Evolutionary conservation across 140 eudicot genomes (phyloP).

Genomic region (Anethum foeniculum): DNA sequence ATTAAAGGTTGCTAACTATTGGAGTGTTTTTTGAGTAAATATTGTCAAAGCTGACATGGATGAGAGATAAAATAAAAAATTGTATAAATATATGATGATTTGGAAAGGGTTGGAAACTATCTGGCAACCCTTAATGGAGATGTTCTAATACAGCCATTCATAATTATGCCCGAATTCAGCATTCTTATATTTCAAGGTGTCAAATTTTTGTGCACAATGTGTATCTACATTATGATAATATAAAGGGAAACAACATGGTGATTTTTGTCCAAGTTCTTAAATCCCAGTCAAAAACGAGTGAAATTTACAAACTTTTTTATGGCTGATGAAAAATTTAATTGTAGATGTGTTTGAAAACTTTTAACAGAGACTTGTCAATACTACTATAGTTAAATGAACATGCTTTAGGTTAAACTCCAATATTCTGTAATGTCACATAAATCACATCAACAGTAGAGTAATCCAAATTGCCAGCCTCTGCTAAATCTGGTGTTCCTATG

Average conservation of each 20-base stretch:
- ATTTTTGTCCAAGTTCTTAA: background rate
- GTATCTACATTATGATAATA: background rate
- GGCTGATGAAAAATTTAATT: background rate
- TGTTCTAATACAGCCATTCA: background rate
- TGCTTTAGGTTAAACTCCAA: background rate
- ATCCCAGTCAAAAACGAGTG: background rate
- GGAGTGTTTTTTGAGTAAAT: too few relatives aligned
- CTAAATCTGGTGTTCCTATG: background rate
- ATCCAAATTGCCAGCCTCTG: background rate
- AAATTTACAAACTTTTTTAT: background rate
- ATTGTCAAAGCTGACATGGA: too few relatives aligned
- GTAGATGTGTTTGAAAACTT: background rate
- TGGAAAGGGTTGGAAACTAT: too few relatives aligned
- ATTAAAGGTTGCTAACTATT: too few relatives aligned
- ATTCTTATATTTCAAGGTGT: background rate
- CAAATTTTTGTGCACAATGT: background rate
- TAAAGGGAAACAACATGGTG: background rate
- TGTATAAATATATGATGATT: too few relatives aligned
- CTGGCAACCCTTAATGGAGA: too few relatives aligned
- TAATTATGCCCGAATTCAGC: background rate
- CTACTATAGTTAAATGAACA: background rate
- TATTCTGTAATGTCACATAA: background rate
- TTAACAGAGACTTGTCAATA: background rate
- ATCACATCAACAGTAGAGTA: background rate
- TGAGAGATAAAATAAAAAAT: too few relatives aligned